phyloP scores from a whole-genome alignment of 2,329 filamentous ascomycete species.

The Bipolaris zeicola region DNA sequence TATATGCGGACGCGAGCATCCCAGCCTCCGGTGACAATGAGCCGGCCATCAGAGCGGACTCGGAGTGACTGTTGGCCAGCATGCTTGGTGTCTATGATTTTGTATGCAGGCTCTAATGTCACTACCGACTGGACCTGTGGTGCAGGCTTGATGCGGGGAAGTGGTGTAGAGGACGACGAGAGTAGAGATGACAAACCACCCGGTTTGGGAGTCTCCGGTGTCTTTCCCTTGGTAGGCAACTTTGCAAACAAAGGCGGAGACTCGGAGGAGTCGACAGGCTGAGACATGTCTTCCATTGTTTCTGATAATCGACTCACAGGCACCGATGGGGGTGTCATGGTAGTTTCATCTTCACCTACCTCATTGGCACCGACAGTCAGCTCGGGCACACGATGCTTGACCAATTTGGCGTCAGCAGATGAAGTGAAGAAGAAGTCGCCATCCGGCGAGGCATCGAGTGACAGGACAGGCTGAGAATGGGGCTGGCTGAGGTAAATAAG shows the following conservation, averaged over 20 bases:
- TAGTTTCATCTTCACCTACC: not conserved
- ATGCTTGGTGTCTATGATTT: slow-evolving; percentile 77
- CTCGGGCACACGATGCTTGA: slow-evolving; percentile 71
- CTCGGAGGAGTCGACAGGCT: not conserved
- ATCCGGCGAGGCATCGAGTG: slow-evolving; percentile 52
- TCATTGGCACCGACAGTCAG: not conserved
- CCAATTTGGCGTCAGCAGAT: slow-evolving; percentile 78
- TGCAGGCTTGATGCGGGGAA: slow-evolving; percentile 12
- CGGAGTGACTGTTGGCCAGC: slow-evolving; percentile 83
- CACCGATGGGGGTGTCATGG: not conserved
- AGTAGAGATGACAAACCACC: slow-evolving; percentile 37
- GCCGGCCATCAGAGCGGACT: slow-evolving; percentile 77
- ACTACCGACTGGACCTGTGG: slow-evolving; percentile 8
- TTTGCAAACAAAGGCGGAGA: slow-evolving; percentile 27
- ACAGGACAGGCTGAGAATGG: slow-evolving; percentile 82
- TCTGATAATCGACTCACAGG: not conserved
- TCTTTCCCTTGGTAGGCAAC: slow-evolving; percentile 8
- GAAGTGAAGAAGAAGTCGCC: slow-evolving; percentile 74
- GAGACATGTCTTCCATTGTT: not conserved
- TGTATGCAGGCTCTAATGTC: slow-evolving; percentile 56
- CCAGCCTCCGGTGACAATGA: slow-evolving; percentile 94
- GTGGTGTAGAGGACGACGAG: slow-evolving; percentile 13
- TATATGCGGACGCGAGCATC: slow-evolving; percentile 84
- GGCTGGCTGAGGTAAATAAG: slow-evolving; percentile 67
- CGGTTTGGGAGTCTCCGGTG: slow-evolving; percentile 6